phyloP scores from a whole-genome alignment of 441 rosid species.

The Jatropha podagrica region DNA sequence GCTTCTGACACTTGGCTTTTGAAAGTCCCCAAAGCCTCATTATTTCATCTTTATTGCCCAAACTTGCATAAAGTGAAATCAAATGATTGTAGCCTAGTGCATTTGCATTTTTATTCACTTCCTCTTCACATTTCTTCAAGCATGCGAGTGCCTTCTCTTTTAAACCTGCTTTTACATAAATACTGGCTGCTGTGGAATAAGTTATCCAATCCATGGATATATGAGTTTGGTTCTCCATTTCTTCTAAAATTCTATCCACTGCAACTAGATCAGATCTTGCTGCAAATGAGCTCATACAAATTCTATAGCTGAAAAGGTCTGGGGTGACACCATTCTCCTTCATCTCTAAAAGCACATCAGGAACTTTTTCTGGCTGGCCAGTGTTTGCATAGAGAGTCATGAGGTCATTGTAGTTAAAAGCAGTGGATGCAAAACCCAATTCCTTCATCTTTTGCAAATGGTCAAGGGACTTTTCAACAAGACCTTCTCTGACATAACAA shows the following conservation, averaged over 20 bases:
- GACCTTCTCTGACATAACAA: constrained; percentile 47
- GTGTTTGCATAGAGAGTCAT: constrained; percentile 41
- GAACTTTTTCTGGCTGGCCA: constrained; percentile 41
- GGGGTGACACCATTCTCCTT: constrained; percentile 41
- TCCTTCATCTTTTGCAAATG: constrained; percentile 46
- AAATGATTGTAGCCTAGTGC: constrained; percentile 40
- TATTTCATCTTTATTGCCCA: constrained; percentile 48
- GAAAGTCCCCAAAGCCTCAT: constrained; percentile 49
- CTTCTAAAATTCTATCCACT: constrained; percentile 45
- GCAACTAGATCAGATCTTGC: constrained; percentile 36
- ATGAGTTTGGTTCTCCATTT: constrained; percentile 35
- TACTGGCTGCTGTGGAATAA: constrained; percentile 35
- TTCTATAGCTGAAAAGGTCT: constrained; percentile 48
- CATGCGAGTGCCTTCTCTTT: constrained; percentile 39
- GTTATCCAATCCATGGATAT: constrained; percentile 48
- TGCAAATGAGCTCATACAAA: constrained; percentile 42
- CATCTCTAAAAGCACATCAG: constrained; percentile 45
- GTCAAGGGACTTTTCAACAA: constrained; percentile 41
- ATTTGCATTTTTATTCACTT: constrained; percentile 27
- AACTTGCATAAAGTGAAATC: constrained; percentile 46
- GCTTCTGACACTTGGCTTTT: constrained; percentile 39
- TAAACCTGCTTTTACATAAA: constrained; percentile 40
- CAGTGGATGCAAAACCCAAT: constrained; percentile 33
- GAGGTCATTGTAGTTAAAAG: constrained; percentile 39
- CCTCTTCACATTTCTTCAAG: constrained; percentile 48